Evolutionary conservation across 2,329 filamentous ascomycete genomes (phyloP).

Genomic region (Beauveria scarabaeidicola): DNA sequence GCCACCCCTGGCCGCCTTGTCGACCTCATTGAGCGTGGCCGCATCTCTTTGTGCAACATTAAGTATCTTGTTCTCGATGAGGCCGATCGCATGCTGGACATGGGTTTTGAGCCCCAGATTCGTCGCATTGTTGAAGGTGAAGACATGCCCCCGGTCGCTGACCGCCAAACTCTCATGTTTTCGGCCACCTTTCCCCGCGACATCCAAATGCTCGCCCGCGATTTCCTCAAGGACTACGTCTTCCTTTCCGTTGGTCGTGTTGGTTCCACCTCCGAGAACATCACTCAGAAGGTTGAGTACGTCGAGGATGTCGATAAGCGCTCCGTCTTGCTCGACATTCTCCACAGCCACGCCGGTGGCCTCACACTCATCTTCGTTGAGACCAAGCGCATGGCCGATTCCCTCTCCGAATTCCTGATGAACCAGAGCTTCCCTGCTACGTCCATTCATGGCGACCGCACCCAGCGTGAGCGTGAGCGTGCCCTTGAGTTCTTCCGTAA

Average conservation of each 20-base stretch:
- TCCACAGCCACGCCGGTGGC: constrained; percentile 84
- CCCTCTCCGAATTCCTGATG: constrained; percentile 94
- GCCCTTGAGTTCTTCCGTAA: constrained; percentile 97
- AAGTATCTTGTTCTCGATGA: constrained; percentile 98
- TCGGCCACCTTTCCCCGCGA: constrained; percentile 98
- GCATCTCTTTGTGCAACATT: constrained; percentile 96
- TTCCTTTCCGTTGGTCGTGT: constrained; percentile 98
- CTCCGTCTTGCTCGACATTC: constrained; percentile 91
- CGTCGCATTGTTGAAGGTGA: constrained; percentile 96
- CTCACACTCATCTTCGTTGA: constrained; percentile 97
- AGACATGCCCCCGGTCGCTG: constrained; percentile 81
- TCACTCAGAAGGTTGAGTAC: constrained; percentile 97
- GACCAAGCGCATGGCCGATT: constrained; percentile 99
- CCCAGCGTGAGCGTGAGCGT: constrained; percentile 96
- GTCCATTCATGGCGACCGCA: constrained; percentile 96
- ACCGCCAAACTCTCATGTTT: constrained; percentile 98
- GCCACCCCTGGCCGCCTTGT: constrained; percentile 95
- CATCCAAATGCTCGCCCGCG: constrained; percentile 97
- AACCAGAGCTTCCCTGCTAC: constrained; percentile 98
- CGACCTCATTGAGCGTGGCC: constrained; percentile 95
- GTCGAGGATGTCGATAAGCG: constrained; percentile 96
- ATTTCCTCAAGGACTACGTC: constrained; percentile 98
- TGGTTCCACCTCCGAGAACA: constrained; percentile 99
- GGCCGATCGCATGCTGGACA: constrained; percentile 99
- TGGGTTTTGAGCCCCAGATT: constrained; percentile 99